These are phyloP conservation scores for Hamamelis virginiana DNA, from an alignment of 164 flowering plant species.

Conservation along the genomic window DNA sequence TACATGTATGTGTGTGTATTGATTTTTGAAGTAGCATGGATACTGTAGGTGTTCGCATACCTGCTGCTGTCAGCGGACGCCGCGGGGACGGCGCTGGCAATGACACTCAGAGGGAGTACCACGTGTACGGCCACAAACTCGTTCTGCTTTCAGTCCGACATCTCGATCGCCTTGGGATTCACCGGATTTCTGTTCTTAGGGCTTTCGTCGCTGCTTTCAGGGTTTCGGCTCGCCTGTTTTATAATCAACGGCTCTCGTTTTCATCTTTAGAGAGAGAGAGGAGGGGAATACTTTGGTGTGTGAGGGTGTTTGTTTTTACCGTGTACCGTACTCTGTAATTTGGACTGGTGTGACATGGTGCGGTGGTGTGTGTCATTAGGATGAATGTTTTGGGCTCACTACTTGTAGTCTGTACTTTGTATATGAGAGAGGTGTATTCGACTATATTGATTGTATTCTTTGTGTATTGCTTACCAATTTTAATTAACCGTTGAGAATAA, in stretches of 20 bases:
- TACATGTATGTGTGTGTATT: no score
- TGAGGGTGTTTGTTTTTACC: background rate
- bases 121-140: slow-evolving; percentile 46
- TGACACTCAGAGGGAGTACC: slow-evolving; percentile 37
- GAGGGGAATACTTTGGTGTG: slow-evolving; percentile 2
- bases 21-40: background rate
- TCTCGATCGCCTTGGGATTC: slow-evolving; percentile 67
- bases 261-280: slow-evolving; percentile 35
- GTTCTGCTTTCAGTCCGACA: slow-evolving; percentile 69
- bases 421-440: no score
- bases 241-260: slow-evolving; percentile 77
- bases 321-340: no score
- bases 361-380: no score
- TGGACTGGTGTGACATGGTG: no score
- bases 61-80: slow-evolving; percentile 64
- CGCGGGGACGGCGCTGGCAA: slow-evolving; percentile 62
- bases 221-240: slow-evolving; percentile 73
- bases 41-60: slow-evolving; percentile 70
- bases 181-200: slow-evolving; percentile 72
- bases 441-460: no score
- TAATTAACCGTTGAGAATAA: no score
- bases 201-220: slow-evolving; percentile 65
- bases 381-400: no score
- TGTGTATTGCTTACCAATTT: no score
- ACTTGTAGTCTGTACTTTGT: no score